Evolutionary conservation across 169 alveolate genomes (phyloP).

Genomic region (Cryptosporidium canis): DNA sequence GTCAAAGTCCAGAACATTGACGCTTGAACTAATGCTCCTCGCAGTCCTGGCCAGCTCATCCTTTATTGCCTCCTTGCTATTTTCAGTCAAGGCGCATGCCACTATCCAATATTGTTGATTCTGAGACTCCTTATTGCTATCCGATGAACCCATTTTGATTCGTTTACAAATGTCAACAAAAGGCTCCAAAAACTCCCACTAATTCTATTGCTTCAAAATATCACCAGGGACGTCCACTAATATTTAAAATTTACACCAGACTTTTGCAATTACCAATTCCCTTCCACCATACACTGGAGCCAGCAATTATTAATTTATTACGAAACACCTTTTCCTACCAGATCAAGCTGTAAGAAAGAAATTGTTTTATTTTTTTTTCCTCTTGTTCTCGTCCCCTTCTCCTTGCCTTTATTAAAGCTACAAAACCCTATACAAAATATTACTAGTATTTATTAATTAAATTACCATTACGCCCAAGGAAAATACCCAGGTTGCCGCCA

Average conservation of each 20-base stretch:
- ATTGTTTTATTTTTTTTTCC: background rate
- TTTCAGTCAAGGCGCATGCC: slow-evolving; percentile 61
- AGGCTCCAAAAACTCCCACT: background rate
- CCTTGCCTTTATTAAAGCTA: background rate
- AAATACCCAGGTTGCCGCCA: slow-evolving; percentile 12
- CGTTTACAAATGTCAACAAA: background rate
- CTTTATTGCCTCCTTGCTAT: slow-evolving; percentile 16
- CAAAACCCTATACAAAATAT: background rate
- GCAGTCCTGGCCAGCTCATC: slow-evolving; percentile 2
- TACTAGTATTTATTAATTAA: background rate
- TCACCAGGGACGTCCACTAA: background rate
- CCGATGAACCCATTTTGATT: slow-evolving; percentile 36
- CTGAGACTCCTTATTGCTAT: slow-evolving; percentile 31
- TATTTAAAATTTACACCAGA: background rate
- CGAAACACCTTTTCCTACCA: background rate
- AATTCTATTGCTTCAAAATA: background rate
- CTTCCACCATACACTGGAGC: background rate
- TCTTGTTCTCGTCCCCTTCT: background rate
- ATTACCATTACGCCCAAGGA: background rate
- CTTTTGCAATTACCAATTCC: background rate
- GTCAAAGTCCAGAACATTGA: slow-evolving; percentile 79
- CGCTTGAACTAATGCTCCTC: slow-evolving; percentile 3
- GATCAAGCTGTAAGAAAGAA: background rate
- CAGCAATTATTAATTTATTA: background rate
- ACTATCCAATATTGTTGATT: slow-evolving; percentile 66